A percentile compares a stretch with the other conserved stretches of the same genome.
Evolutionary conservation across 805 yeast genomes (phyloP).

Genomic region (Danielia oregonensis): DNA sequence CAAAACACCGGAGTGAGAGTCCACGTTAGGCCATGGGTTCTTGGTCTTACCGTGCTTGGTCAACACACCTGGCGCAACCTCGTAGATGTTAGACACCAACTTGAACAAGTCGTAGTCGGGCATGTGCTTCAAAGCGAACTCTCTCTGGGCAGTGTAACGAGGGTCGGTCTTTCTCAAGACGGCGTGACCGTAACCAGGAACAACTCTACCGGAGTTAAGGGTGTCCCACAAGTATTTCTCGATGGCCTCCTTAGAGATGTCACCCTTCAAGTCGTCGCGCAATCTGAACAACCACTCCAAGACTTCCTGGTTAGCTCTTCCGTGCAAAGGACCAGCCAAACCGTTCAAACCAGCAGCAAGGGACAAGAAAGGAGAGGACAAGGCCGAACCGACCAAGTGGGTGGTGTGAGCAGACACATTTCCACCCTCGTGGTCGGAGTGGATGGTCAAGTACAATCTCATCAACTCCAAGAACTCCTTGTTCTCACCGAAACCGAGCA

Average conservation of each 20-base stretch:
- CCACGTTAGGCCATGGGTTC: constrained; percentile 85
- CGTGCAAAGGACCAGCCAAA: constrained; percentile 83
- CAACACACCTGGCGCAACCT: constrained; percentile 72
- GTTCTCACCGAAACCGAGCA: constrained; percentile 58
- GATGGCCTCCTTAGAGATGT: constrained; percentile 48
- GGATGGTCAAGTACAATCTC: constrained; percentile 70
- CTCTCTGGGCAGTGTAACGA: constrained; percentile 69
- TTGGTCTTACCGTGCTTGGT: constrained; percentile 79
- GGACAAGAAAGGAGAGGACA: constrained; percentile 71
- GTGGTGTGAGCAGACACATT: constrained; percentile 81
- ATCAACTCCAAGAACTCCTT: constrained; percentile 63
- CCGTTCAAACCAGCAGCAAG: constrained; percentile 80
- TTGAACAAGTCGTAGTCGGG: constrained; percentile 60
- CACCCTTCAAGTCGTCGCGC: constrained; percentile 64
- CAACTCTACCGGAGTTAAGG: constrained; percentile 69
- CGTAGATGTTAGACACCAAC: constrained; percentile 61
- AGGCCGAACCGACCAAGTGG: constrained; percentile 78
- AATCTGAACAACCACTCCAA: constrained; percentile 67
- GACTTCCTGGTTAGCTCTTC: constrained; percentile 83
- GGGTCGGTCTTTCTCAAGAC: constrained; percentile 83
- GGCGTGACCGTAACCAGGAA: constrained; percentile 89
- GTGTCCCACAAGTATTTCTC: constrained; percentile 68
- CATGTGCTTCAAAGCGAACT: constrained; percentile 61
- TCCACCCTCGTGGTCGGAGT: constrained; percentile 83
- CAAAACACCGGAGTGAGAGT: constrained; percentile 73